Conservation (phyloP, 176 grass and related monocot species). For the Rhynchospora pubera region DNA sequence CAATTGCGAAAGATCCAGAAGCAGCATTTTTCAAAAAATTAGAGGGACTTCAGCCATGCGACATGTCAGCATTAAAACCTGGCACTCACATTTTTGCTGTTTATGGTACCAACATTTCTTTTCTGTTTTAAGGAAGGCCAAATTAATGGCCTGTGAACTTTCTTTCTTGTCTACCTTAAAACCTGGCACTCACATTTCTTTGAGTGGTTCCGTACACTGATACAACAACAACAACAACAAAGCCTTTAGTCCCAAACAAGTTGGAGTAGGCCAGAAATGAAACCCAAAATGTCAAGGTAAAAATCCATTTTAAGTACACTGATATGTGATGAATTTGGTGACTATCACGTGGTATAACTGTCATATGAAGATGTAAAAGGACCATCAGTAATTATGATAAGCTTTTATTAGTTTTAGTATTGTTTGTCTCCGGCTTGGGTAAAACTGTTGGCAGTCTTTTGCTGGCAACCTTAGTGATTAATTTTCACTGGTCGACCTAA, state of each 20-base stretch:
- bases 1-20: slow-evolving; percentile 96
- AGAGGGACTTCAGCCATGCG: slow-evolving; percentile 96
- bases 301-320: not conserved
- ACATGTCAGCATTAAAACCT: slow-evolving; percentile 76
- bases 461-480: slow-evolving; percentile 25
- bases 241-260: too few relatives aligned
- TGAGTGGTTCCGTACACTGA: too few relatives aligned
- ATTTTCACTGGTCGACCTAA: not conserved
- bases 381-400: not conserved
- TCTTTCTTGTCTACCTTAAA: not conserved
- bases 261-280: too few relatives aligned
- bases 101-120: slow-evolving; percentile 47
- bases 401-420: not conserved
- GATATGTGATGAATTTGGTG: slow-evolving; percentile 3
- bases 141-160: not conserved
- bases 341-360: too few relatives aligned
- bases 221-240: too few relatives aligned
- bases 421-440: not conserved
- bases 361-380: not conserved
- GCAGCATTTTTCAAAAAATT: slow-evolving; percentile 95
- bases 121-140: not conserved
- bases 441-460: not conserved
- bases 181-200: too few relatives aligned
- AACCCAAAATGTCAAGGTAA: too few relatives aligned
- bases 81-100: slow-evolving; percentile 95